Conservation (phyloP, 805 yeast genomes). For the Candida nemodendra region DNA sequence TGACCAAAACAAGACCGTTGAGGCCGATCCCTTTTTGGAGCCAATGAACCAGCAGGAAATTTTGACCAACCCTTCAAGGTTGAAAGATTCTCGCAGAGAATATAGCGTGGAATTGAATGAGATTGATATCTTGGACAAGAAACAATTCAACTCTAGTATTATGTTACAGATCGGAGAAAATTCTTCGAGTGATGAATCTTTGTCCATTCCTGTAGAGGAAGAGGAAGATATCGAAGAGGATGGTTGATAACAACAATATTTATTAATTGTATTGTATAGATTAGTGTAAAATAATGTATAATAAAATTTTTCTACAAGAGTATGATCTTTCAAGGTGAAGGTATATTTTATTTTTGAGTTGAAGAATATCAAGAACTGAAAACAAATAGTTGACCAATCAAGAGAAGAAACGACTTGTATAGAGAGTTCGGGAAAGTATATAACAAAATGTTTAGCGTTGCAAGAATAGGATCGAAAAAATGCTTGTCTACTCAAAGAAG, state of each 20-base stretch:
- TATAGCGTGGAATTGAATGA: constrained; percentile 1
- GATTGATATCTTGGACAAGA: constrained; percentile 14
- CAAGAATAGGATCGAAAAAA: no score
- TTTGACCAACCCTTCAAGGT: background rate
- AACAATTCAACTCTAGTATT: constrained; percentile 17
- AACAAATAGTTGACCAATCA: no score
- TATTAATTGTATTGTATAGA: constrained; percentile 1
- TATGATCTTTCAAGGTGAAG: background rate
- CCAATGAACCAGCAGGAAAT: background rate
- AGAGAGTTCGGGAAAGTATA: no score
- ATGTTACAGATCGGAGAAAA: constrained; percentile 9
- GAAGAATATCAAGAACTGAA: no score
- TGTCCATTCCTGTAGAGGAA: constrained; percentile 21
- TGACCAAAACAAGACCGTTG: constrained; percentile 1
- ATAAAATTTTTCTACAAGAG: background rate
- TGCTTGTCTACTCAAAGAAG: no score
- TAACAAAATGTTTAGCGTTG: no score
- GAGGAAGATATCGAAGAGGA: constrained; percentile 16
- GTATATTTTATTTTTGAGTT: no score
- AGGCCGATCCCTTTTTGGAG: background rate
- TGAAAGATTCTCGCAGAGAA: background rate
- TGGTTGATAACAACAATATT: constrained; percentile 2
- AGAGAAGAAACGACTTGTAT: no score
- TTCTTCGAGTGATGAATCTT: constrained; percentile 10
- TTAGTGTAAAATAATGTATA: background rate